phyloP scores from a whole-genome alignment of 768 basidiomycete species.

The Kwoniella bestiolae region DNA sequence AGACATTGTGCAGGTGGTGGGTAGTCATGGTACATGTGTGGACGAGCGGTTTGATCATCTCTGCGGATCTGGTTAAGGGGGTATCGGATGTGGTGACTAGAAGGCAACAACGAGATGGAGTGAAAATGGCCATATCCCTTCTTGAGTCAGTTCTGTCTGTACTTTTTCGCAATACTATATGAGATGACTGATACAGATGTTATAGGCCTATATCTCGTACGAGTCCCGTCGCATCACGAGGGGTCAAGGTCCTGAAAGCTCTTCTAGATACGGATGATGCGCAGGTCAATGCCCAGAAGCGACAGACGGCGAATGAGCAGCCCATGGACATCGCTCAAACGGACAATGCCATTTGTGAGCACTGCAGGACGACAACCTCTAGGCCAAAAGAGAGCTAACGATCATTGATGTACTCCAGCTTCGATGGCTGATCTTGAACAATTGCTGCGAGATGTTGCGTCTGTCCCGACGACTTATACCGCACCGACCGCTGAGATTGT shows the following conservation, averaged over 20 bases:
- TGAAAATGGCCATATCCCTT: conserved; percentile 19
- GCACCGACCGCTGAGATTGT: not conserved
- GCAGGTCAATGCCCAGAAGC: conserved; percentile 14
- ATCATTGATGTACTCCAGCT: not conserved
- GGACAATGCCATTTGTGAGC: conserved; percentile 1
- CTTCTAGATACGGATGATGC: conserved; percentile 18
- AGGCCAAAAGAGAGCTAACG: not conserved
- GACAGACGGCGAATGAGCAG: conserved; percentile 1
- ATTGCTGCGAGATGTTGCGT: conserved; percentile 14
- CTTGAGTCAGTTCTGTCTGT: conserved; percentile 23
- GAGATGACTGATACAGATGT: not conserved
- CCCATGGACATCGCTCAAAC: not conserved
- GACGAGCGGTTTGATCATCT: conserved; percentile 29
- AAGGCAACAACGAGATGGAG: conserved; percentile 18
- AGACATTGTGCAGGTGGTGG: conserved; percentile 30
- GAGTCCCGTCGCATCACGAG: conserved; percentile 27
- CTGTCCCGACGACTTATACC: not conserved
- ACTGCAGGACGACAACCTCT: no score
- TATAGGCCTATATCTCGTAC: conserved; percentile 18
- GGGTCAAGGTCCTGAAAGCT: conserved; percentile 34
- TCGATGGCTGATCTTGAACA: conserved; percentile 22
- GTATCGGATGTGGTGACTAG: not conserved
- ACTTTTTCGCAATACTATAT: not conserved
- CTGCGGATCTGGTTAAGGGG: conserved; percentile 24
- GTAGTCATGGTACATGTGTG: conserved; percentile 33